Evolutionary conservation across 2,329 filamentous ascomycete species (phyloP).

Genomic region (Ophiocordyceps robertsii): DNA sequence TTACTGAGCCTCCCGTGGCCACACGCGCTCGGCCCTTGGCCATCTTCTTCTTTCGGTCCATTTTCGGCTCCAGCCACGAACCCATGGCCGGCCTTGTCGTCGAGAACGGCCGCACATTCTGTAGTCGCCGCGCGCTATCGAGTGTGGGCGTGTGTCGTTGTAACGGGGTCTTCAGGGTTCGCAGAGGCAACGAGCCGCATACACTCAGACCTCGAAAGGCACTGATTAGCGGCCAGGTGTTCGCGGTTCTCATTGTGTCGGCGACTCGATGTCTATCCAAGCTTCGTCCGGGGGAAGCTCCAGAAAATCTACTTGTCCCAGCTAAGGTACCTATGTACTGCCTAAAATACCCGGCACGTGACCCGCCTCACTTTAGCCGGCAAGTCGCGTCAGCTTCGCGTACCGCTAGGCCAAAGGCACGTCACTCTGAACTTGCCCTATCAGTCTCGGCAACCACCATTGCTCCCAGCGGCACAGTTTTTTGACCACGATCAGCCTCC

Average conservation of each 20-base stretch:
- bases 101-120: constrained; percentile 55
- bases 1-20: constrained; percentile 76
- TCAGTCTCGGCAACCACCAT: constrained; percentile 1
- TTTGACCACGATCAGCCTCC: background rate
- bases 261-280: constrained; percentile 6
- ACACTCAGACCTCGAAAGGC: constrained; percentile 38
- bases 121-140: constrained; percentile 20
- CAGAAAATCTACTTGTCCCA: constrained; percentile 16
- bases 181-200: constrained; percentile 23
- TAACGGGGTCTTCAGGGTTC: constrained; percentile 20
- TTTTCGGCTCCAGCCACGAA: constrained; percentile 73
- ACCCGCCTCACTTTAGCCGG: constrained; percentile 18
- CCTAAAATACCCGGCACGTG: constrained; percentile 12
- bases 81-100: constrained; percentile 45
- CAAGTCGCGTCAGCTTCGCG: constrained; percentile 33
- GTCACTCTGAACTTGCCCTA: constrained; percentile 14
- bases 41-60: constrained; percentile 69
- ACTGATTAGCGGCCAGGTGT: constrained; percentile 30
- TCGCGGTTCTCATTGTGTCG: constrained; percentile 31
- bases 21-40: constrained; percentile 84
- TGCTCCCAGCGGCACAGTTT: constrained; percentile 9
- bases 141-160: constrained; percentile 14
- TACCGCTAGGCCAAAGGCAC: constrained; percentile 17
- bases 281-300: constrained; percentile 8
- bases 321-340: constrained; percentile 3